Evolutionary conservation across 2,329 filamentous ascomycete genomes (phyloP), one percentile per base, ranked within the genome.

Genomic region (Colletotrichum higginsianum): DNA sequence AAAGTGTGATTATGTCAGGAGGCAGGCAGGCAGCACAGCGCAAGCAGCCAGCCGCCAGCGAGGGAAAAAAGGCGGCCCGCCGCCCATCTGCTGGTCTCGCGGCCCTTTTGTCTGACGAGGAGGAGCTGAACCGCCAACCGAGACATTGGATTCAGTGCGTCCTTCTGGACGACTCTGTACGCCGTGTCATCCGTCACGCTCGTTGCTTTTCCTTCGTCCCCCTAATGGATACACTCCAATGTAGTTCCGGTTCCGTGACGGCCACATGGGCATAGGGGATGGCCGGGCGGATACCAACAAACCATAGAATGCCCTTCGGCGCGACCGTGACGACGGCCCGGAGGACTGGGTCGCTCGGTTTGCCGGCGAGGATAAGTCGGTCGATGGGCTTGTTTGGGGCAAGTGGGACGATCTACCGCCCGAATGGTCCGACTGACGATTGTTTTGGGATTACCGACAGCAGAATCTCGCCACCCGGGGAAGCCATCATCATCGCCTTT

Each of bases 131-230:
- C 15, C 50, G 21, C 40, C 64, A 62, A 23, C 67, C 64, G 44
- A 67, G 67, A 71, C 63, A 71, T 61, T 67, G 62, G 46, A 23
- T 50, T 44, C 63, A 47, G 40, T 12, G 16, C 35, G 52, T 46
- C 52, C 21, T 47, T 49, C 30, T 56, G 23, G 30, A 42, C 35
- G 55, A 67, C 40, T 44, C 44, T 50, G 63, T 56, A 53, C 56
- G 16, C 44, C 42, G 67, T 61, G 23, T 50, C 21, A 62, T 44
- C 42, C 57, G 38, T 9, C 56, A 18, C 21, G 16, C 40, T 42
- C 16, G 13, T 49, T 61, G 38, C 23, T 35, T 50, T 67, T 47
- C 26, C 58, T 42, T 35, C 44, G 21, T 16, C 23, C 21, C 46
- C 30, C 6, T 30, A 30, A 30, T 8, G 30, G 6, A 9, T 57